Conservation (phyloP, 768 basidiomycete genomes). For the Amanita molliuscula region DNA sequence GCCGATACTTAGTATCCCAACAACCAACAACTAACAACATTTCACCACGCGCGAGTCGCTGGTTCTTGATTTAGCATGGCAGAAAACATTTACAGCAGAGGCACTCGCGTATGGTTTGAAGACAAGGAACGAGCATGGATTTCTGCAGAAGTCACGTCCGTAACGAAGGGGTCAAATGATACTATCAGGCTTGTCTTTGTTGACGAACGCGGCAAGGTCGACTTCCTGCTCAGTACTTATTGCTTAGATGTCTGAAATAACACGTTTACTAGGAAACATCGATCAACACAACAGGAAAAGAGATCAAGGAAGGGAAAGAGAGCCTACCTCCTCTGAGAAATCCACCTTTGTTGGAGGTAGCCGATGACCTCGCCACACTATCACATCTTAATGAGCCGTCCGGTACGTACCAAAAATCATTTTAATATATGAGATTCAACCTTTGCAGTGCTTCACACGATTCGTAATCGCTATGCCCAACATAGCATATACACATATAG, state of each 20-base stretch:
- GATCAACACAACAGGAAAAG: slow-evolving; percentile 69
- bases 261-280: slow-evolving; percentile 50
- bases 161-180: slow-evolving; percentile 57
- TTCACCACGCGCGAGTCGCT: slow-evolving; percentile 7
- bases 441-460: slow-evolving; percentile 81
- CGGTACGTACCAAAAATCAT: slow-evolving; percentile 37
- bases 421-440: neutral
- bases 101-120: slow-evolving; percentile 85
- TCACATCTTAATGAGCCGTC: slow-evolving; percentile 98
- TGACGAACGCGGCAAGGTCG: slow-evolving; percentile 81
- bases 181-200: slow-evolving; percentile 74
- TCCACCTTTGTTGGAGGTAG: slow-evolving; percentile 91
- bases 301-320: slow-evolving; percentile 71
- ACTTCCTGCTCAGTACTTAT: slow-evolving; percentile 9
- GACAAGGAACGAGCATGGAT: slow-evolving; percentile 95
- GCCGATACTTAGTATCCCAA: neutral
- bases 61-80: slow-evolving; percentile 41
- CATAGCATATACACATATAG: slow-evolving; percentile 99
- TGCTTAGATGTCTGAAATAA: slow-evolving; percentile 8
- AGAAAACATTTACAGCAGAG: slow-evolving; percentile 87
- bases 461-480: slow-evolving; percentile 91
- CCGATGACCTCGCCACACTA: slow-evolving; percentile 95
- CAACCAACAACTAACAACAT: slow-evolving; percentile 3
- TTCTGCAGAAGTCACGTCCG: slow-evolving; percentile 71
- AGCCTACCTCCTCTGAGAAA: slow-evolving; percentile 90